Evolutionary conservation across 129 eudicot genomes (phyloP).

Genomic region (Flaveria sonorensis): DNA sequence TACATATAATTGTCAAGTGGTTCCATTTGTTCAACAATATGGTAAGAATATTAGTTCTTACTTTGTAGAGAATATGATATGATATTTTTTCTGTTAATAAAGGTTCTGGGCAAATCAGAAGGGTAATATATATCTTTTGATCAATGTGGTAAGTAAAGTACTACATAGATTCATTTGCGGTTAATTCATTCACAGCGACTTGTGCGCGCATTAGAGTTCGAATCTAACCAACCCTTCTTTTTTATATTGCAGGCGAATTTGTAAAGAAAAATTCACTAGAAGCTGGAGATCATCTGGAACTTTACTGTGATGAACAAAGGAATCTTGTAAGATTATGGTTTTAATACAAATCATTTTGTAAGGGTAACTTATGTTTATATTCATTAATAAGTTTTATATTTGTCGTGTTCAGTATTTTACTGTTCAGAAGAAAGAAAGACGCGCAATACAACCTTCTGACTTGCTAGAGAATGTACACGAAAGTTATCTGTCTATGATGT

Average conservation of each 20-base stretch:
- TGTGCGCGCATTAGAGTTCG: neutral
- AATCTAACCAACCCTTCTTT: neutral
- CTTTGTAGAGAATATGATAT: slow-evolving; percentile 4
- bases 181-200: neutral
- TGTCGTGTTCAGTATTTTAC: slow-evolving; percentile 17
- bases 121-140: slow-evolving; percentile 30
- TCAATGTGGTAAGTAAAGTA: slow-evolving; percentile 27
- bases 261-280: slow-evolving; percentile 16
- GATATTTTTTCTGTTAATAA: neutral
- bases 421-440: slow-evolving; percentile 19
- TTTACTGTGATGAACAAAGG: slow-evolving; percentile 28
- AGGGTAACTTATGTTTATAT: neutral
- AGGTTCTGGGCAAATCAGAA: slow-evolving; percentile 38
- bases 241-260: slow-evolving; percentile 21
- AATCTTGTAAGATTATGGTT: slow-evolving; percentile 23
- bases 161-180: neutral
- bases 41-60: neutral
- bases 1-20: neutral
- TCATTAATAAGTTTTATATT: neutral
- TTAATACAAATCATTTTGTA: neutral
- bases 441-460: neutral
- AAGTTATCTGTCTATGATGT: neutral
- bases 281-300: slow-evolving; percentile 26
- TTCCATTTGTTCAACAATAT: slow-evolving; percentile 10
- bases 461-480: neutral